Conservation (phyloP, 371 early-diverging fungal genomes). For the Mucor lusitanicus region DNA sequence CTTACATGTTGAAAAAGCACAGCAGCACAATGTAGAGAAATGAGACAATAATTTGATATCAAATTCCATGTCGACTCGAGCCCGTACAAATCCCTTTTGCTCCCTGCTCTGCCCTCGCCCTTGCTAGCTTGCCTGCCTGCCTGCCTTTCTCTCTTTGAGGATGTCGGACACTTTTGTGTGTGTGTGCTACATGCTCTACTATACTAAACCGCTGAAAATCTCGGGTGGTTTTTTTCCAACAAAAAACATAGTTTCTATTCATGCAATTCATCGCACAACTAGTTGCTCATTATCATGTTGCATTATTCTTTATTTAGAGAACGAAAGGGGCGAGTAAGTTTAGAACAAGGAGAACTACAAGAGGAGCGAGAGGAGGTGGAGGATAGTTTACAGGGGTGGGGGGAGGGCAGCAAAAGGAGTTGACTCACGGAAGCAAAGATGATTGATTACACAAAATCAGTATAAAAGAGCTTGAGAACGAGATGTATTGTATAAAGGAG, state of each 20-base stretch:
- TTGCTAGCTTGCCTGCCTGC: not conserved
- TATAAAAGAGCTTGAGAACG: not conserved
- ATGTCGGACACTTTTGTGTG: not conserved
- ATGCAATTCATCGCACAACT: not conserved
- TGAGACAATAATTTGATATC: not conserved
- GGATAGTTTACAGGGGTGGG: conserved; percentile 23
- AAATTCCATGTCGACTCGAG: not conserved
- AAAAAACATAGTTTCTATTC: not conserved
- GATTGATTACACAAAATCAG: not conserved
- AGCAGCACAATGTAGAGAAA: not conserved
- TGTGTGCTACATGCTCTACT: not conserved
- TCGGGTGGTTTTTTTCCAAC: not conserved
- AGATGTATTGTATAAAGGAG: not conserved
- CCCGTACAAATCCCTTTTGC: not conserved
- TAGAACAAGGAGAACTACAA: conserved; percentile 94
- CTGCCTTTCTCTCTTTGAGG: not conserved
- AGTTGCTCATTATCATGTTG: not conserved
- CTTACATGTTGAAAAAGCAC: not conserved
- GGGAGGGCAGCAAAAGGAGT: too few species aligned
- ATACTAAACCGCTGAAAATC: not conserved
- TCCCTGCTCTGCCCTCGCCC: not conserved
- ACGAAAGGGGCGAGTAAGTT: conserved; percentile 85
- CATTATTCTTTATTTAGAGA: not conserved
- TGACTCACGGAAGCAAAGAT: conserved; percentile 69
- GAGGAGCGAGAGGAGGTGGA: not conserved